phyloP scores from a whole-genome alignment of 345 rosid genomes.

The Syzygium oleosum region DNA sequence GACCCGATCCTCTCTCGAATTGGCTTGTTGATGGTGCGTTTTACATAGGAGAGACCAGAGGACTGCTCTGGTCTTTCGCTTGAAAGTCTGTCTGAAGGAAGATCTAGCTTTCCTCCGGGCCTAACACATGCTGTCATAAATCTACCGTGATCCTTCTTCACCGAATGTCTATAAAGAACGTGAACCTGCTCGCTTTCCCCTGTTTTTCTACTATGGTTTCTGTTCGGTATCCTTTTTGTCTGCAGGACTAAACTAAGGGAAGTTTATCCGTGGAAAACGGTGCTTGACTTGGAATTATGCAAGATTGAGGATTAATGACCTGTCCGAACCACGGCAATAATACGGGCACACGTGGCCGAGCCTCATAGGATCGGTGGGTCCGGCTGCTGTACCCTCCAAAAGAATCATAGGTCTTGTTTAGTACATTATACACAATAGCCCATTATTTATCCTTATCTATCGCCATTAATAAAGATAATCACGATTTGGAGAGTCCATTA shows the following conservation, averaged over 20 bases:
- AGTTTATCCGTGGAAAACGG: background rate
- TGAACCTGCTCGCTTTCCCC: background rate
- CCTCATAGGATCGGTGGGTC: background rate
- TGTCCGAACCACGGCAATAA: background rate
- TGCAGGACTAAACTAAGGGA: background rate
- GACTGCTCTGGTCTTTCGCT: background rate
- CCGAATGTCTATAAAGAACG: background rate
- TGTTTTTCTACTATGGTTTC: background rate
- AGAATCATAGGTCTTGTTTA: background rate
- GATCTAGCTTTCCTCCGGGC: background rate
- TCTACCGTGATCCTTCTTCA: background rate
- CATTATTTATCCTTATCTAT: background rate
- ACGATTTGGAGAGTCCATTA: background rate
- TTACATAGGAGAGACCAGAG: background rate
- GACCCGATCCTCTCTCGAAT: background rate
- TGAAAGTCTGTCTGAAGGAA: background rate
- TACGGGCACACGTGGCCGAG: background rate
- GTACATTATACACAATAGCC: background rate
- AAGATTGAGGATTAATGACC: background rate
- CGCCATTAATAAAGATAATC: background rate
- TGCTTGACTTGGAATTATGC: background rate
- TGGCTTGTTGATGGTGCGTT: background rate
- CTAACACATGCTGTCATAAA: background rate
- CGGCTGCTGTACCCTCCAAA: background rate
- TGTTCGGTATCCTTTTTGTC: background rate